These are phyloP conservation scores for Coffea humblotiana DNA, from an alignment of 305 asterid genomes.

Conservation along the genomic window DNA sequence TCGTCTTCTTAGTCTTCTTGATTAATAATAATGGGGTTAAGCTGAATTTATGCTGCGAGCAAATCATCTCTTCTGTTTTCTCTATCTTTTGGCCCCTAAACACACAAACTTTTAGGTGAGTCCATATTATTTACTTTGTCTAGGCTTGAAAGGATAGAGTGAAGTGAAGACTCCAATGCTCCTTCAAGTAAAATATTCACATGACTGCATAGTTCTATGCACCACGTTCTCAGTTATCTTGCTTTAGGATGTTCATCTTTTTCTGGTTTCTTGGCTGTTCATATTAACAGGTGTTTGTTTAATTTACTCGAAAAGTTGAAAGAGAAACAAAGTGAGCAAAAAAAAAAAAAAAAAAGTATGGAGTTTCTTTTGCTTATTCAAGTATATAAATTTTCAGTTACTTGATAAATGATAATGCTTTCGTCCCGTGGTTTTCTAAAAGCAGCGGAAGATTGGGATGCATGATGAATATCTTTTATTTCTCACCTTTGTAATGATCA, in stretches of 20 bases:
- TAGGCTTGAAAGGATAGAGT: slow-evolving; percentile 8
- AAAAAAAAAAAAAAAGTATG: not conserved
- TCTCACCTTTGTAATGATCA: not conserved
- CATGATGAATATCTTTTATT: not conserved
- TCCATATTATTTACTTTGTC: not conserved
- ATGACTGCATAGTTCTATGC: not conserved
- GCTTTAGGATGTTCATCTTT: not conserved
- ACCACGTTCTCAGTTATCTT: not conserved
- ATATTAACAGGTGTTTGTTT: not conserved
- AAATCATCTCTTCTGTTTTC: not conserved
- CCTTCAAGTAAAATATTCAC: not conserved
- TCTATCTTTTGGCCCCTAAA: not conserved
- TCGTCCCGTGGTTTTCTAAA: slow-evolving; percentile 9
- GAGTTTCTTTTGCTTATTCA: not conserved
- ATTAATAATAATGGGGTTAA: not conserved
- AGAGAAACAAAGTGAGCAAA: not conserved
- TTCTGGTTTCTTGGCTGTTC: not conserved
- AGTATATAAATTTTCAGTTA: not conserved
- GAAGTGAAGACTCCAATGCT: slow-evolving; percentile 1
- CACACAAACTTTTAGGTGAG: slow-evolving; percentile 10
- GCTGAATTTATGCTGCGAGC: not conserved
- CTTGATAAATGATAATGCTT: not conserved
- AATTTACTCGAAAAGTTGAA: not conserved
- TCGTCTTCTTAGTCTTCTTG: not conserved
- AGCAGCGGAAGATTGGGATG: slow-evolving; percentile 3